Conservation (phyloP, 2,329 filamentous ascomycete genomes). For the Cercospora beticola region DNA sequence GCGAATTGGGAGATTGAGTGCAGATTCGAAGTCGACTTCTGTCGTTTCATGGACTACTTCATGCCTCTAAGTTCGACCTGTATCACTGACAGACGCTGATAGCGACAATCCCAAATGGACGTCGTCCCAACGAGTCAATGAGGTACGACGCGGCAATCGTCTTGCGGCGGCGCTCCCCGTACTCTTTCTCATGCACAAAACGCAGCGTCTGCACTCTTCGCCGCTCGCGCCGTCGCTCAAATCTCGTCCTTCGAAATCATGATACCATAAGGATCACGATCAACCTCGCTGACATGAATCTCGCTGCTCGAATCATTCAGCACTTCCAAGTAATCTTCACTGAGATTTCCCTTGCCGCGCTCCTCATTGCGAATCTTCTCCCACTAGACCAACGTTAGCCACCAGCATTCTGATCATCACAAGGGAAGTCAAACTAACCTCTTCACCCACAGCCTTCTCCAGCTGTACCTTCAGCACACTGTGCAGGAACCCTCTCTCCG, state of each 20-base stretch:
- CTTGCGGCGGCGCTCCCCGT: neutral
- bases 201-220: neutral
- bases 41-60: neutral
- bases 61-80: neutral
- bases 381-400: slow-evolving; percentile 43
- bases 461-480: slow-evolving; percentile 68
- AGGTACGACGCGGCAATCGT: neutral
- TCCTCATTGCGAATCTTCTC: slow-evolving; percentile 47
- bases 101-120: neutral
- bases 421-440: slow-evolving; percentile 29
- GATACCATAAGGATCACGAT: slow-evolving; percentile 86
- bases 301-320: slow-evolving; percentile 56
- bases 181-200: neutral
- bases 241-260: slow-evolving; percentile 48
- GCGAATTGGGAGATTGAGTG: neutral
- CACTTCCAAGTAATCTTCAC: slow-evolving; percentile 48
- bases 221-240: neutral
- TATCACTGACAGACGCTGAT: neutral
- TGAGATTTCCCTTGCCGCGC: slow-evolving; percentile 37
- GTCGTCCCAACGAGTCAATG: too few relatives aligned
- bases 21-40: neutral
- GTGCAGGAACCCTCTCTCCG: slow-evolving; percentile 78
- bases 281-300: slow-evolving; percentile 73
- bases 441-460: slow-evolving; percentile 56
- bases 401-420: neutral